phyloP scores from a whole-genome alignment of 139 green algal species.

The Chlamydomonas sp. region DNA sequence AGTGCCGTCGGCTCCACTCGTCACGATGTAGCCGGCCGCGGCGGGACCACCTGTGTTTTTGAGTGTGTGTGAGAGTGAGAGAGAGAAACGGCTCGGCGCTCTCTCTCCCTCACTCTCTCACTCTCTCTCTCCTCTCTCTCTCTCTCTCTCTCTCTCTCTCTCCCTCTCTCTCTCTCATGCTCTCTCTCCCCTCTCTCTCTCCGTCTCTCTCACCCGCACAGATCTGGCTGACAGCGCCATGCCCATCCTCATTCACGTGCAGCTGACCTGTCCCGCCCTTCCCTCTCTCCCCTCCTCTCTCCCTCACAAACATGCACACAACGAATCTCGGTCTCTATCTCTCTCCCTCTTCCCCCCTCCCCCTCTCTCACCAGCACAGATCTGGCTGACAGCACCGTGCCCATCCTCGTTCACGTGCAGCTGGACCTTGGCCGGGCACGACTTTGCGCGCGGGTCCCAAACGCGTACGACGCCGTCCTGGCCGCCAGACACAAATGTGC shows the following conservation, averaged over 20 bases:
- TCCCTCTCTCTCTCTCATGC: too few species aligned
- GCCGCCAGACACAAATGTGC: slow-evolving; percentile 36
- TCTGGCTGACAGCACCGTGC: slow-evolving; percentile 45
- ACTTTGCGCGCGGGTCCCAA: slow-evolving; percentile 16
- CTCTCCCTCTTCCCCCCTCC: not conserved
- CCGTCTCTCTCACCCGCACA: slow-evolving; percentile 18
- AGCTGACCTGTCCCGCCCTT: too few species aligned
- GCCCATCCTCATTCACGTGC: slow-evolving; percentile 43
- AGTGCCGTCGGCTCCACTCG: slow-evolving; percentile 52
- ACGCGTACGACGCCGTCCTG: slow-evolving; percentile 17
- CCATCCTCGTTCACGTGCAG: slow-evolving; percentile 47
- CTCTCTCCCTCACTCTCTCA: too few species aligned
- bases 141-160: too few species aligned
- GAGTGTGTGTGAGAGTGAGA: too few species aligned
- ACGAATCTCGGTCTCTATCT: too few species aligned
- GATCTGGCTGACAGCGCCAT: slow-evolving; percentile 52
- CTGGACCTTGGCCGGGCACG: slow-evolving; percentile 32
- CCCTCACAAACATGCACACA: too few species aligned
- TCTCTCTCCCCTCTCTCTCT: not conserved
- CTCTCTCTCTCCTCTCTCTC: too few species aligned
- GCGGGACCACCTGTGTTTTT: slow-evolving; percentile 31
- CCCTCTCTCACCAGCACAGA: slow-evolving; percentile 28
- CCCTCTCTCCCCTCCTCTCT: too few species aligned
- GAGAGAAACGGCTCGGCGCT: too few species aligned
- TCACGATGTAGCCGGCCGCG: slow-evolving; percentile 32